Evolutionary conservation across 441 rosid species (phyloP).

Genomic region (Gossypium laxum): DNA sequence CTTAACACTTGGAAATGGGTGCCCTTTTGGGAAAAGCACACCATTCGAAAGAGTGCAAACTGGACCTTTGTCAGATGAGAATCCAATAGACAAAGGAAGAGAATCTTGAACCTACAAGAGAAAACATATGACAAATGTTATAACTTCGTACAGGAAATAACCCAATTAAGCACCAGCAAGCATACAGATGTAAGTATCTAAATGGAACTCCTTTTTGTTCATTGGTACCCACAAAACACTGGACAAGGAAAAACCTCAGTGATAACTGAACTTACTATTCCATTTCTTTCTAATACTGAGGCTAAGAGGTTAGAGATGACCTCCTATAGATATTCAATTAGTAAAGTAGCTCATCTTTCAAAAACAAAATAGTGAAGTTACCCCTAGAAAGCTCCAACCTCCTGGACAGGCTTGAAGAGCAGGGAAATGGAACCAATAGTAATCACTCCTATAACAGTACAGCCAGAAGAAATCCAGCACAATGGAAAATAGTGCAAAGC

Average conservation of each 20-base stretch:
- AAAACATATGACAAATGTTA: not conserved
- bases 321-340: not conserved
- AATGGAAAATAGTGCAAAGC: not conserved
- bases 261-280: not conserved
- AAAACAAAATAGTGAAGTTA: not conserved
- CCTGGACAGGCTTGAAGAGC: not conserved
- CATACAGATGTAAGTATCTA: not conserved
- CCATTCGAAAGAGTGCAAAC: constrained; percentile 35
- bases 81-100: constrained; percentile 51
- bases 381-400: not conserved
- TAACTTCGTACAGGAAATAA: not conserved
- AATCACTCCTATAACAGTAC: not conserved
- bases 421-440: not conserved
- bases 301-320: not conserved
- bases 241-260: not conserved
- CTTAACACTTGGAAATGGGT: constrained; percentile 51
- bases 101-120: constrained; percentile 60
- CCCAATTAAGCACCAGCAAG: not conserved
- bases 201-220: not conserved
- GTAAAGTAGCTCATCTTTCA: not conserved
- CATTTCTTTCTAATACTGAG: not conserved
- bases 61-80: constrained; percentile 45
- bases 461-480: not conserved
- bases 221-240: not conserved
- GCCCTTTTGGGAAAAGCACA: constrained; percentile 47